Evolutionary conservation across 345 rosid genomes (phyloP), one percentile per base, ranked within the genome.

Genomic region (Kernera saxatilis): DNA sequence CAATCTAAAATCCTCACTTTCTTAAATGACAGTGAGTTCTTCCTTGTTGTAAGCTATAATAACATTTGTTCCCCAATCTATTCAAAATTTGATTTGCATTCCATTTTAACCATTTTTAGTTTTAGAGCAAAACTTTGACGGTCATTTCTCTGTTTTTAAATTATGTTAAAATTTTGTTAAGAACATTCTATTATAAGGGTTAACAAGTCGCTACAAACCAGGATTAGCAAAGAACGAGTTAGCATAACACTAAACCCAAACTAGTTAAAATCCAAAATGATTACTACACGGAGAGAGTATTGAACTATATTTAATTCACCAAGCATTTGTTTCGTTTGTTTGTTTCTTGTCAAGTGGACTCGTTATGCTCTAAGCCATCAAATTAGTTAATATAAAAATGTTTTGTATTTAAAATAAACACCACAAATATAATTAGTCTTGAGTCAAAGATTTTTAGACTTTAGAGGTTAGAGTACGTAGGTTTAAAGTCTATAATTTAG

Each of bases 31-130:
- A 8, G 21, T 12, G 43, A 30, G 30, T 53, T 29, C 55, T 71
- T 29, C 4, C n/a, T 71, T 72, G 55, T 63, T 52, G 46, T 15
- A 44, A 63, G 55, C 69, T 41, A 63, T 63, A 63, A 63, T 17
- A 21, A 22, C 25, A 43, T 50, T 40, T 52, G 63, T 71, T 32
- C 1, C 7, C 15, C 27, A 15, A 2, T 40, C 19, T 10, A 15
- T 30, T 62, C 26, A 62, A 21, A 61, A 11, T 5, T 44, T 35
- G 12, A 32, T 19, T 53, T 53, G n/a, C n/a, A n/a, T n/a, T 35
- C 32, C 30, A 10, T 51, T 65, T 64, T 9, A 18, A 3, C 4
- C 21, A 22, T 33, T 3, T 44, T 8, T n/a, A 12, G 63, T 8
- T 64, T 21, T 48, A 33, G 58, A 23, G 46, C n/a, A 49, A 23